phyloP scores from a whole-genome alignment of 371 early-diverging fungal genomes.

The Syncephalastrum sp. region DNA sequence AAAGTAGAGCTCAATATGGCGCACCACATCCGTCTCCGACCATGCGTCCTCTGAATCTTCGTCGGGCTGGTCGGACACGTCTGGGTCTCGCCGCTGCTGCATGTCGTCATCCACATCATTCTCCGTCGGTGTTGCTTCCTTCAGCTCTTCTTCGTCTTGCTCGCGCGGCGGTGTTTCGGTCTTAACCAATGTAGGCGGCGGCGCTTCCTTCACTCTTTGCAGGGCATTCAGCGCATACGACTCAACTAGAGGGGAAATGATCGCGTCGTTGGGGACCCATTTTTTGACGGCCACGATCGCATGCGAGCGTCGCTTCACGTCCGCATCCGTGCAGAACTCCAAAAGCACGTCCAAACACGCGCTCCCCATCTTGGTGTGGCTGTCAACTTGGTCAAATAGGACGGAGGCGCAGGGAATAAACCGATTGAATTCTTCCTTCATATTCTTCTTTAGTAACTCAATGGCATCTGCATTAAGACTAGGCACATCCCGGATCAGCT shows the following conservation, averaged over 20 bases:
- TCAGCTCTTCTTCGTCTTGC: constrained; percentile 11
- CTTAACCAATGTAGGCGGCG: constrained; percentile 15
- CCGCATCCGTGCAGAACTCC: constrained; percentile 32
- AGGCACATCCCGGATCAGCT: constrained; percentile 43
- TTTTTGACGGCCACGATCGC: constrained; percentile 64
- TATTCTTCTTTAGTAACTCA: constrained; percentile 24
- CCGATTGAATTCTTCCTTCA: constrained; percentile 33
- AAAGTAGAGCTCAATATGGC: constrained; percentile 45
- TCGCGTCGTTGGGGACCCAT: constrained; percentile 59
- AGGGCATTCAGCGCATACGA: constrained; percentile 49
- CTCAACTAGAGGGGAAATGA: constrained; percentile 48
- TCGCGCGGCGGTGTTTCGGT: neutral
- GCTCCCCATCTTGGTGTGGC: constrained; percentile 28
- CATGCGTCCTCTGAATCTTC: constrained; percentile 19
- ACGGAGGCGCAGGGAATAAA: constrained; percentile 43
- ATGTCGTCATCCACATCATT: constrained; percentile 7
- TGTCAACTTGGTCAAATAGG: constrained; percentile 33
- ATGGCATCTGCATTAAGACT: constrained; percentile 30
- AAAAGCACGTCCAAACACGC: constrained; percentile 35
- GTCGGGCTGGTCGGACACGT: constrained; percentile 6
- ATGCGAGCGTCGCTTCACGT: constrained; percentile 42
- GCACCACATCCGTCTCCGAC: constrained; percentile 35
- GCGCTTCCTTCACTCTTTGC: constrained; percentile 27
- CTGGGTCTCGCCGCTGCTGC: constrained; percentile 1
- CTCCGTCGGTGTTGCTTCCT: neutral